Base-by-base conservation (phyloP, 768 basidiomycete genomes). In the Cubamyces sp. region DNA sequence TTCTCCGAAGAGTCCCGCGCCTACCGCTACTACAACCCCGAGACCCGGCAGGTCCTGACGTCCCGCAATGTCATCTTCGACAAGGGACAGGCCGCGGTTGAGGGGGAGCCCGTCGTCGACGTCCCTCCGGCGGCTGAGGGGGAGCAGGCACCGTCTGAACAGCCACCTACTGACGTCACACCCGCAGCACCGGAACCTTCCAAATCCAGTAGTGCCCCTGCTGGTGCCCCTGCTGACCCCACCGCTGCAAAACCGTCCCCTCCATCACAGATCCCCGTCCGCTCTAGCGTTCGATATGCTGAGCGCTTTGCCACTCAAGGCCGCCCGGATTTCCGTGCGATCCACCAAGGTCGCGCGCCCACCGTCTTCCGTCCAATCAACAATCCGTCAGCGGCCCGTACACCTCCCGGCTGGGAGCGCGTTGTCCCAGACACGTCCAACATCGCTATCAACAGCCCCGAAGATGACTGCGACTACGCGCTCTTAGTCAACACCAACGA, bases 1-100 rank as follows among this genome's bases (percentile, higher is more conserved):
- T 49, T 73, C 76, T 52, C 64, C 68, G 9, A 64, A 69, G 28
- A 72, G 66, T 42, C 25, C 3, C 23, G 16, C 15, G 41, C 40
- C 19, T 43, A 30, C 5, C 40, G 23, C 18, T 60, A 41, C 49
- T 69, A 57, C 19, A 46, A 73, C 48, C 52, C 60, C 1, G 15
- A 9, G 9, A 26, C 57, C 1, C 40, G 52, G 0, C 57, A 42
- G 5, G n/a, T 66, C 30, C 19, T 30, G 1, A 60, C 41, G 5
- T 59, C 54, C 0, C 45, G 61, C 0, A 60, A 62, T 41, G n/a
- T 65, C 21, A 51, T 62, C 11, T 62, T 65, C 42, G 50, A 28
- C 12, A 19, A 54, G 5, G 15, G 28, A 1, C 15, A 23, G 11
- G 25, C 3, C 23, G 18, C 19, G 55, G n/a, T 40, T 45, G 30